phyloP scores from a whole-genome alignment of 2,329 filamentous ascomycete species.

The Fusarium virguliforme region DNA sequence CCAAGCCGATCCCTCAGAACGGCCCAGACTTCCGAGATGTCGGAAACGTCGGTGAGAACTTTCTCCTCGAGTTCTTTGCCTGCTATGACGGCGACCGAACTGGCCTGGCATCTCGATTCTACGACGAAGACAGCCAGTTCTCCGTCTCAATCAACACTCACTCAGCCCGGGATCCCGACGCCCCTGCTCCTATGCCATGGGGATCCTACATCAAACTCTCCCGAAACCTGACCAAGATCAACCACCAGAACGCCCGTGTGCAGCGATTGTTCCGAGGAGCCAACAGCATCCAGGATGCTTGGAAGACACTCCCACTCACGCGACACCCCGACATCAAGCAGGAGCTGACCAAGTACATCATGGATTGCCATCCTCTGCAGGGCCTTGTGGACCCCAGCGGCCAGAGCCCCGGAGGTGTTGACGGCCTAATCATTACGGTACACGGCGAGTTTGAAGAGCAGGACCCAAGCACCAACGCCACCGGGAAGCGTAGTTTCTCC shows the following conservation, averaged over 20 bases:
- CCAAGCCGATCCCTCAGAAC: conserved; percentile 73
- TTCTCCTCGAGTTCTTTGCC: conserved; percentile 81
- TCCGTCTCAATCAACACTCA: conserved; percentile 80
- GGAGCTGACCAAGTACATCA: conserved; percentile 81
- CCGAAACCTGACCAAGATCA: conserved; percentile 83
- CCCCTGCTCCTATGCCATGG: conserved; percentile 72
- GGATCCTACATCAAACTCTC: conserved; percentile 82
- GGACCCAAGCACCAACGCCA: conserved; percentile 69
- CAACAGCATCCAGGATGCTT: conserved; percentile 76
- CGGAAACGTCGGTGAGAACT: conserved; percentile 80
- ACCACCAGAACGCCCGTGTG: conserved; percentile 71
- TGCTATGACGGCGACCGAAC: conserved; percentile 81
- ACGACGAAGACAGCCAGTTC: conserved; percentile 83
- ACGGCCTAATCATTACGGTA: conserved; percentile 83
- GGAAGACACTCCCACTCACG: conserved; percentile 80
- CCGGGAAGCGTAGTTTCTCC: conserved; percentile 83
- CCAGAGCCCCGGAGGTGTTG: conserved; percentile 76
- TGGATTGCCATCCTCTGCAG: conserved; percentile 84
- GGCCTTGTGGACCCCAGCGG: conserved; percentile 80
- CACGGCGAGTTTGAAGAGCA: conserved; percentile 89
- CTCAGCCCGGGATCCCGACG: conserved; percentile 66
- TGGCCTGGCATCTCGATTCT: conserved; percentile 76
- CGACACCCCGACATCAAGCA: conserved; percentile 80
- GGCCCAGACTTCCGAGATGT: conserved; percentile 82
- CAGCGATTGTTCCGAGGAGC: conserved; percentile 77